Conservation (phyloP, 192 early-diverging fungal genomes). For the Coemansia sp. region DNA sequence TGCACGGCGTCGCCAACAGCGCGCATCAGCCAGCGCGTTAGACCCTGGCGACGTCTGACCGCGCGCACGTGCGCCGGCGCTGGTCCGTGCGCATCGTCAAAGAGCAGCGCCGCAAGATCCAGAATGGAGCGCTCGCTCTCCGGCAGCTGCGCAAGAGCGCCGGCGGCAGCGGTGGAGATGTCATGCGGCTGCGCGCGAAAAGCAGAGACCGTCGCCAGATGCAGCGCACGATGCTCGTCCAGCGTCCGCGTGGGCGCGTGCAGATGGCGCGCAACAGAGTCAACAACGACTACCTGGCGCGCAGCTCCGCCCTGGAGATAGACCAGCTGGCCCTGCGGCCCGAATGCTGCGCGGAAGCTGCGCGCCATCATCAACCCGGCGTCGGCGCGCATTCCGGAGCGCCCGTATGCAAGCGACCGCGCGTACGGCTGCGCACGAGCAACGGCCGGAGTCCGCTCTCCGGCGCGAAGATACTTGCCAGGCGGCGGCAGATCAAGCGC, state of each 20-base stretch:
- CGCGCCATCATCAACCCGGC: constrained; percentile 79
- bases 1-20: constrained; percentile 55
- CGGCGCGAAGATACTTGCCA: constrained; percentile 39
- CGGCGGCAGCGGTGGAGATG: neutral
- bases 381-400: constrained; percentile 60
- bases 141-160: neutral
- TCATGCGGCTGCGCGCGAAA: neutral
- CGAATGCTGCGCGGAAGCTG: constrained; percentile 85
- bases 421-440: constrained; percentile 31
- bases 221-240: constrained; percentile 10
- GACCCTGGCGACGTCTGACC: constrained; percentile 57
- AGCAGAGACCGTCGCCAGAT: constrained; percentile 20
- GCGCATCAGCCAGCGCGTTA: constrained; percentile 67
- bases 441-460: constrained; percentile 20
- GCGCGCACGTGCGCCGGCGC: constrained; percentile 20
- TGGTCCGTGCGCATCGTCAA: constrained; percentile 16
- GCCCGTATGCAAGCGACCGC: constrained; percentile 42
- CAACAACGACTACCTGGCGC: constrained; percentile 38
- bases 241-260: constrained; percentile 6
- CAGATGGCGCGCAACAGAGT: constrained; percentile 43
- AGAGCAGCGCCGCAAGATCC: constrained; percentile 40
- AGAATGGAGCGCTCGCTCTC: constrained; percentile 21
- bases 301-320: constrained; percentile 25
- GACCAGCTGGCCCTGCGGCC: constrained; percentile 69
- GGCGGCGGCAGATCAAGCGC: constrained; percentile 42